Evolutionary conservation across 73 alveolate species (phyloP).

Genomic region (Paramecium pentaurelia): DNA sequence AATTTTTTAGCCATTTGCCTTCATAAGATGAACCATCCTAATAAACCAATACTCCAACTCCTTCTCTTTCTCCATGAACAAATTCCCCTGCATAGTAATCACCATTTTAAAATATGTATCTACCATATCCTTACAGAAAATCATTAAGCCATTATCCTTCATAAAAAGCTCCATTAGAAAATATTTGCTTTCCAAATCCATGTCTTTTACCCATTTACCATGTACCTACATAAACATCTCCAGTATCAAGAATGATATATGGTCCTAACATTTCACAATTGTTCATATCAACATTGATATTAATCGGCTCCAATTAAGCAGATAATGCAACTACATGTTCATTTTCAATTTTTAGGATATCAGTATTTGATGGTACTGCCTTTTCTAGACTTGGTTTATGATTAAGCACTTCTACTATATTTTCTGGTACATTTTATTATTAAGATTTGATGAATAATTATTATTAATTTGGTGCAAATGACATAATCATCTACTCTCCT

Average conservation of each 20-base stretch:
- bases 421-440: neutral
- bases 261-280: constrained; percentile 1
- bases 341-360: neutral
- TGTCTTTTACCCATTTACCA: constrained; percentile 54
- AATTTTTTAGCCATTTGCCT: neutral
- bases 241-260: neutral
- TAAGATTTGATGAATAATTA: neutral
- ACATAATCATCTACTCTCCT: constrained; percentile 18
- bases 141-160: constrained; percentile 64
- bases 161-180: constrained; percentile 64
- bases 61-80: constrained; percentile 65
- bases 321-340: neutral
- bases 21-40: constrained; percentile 50
- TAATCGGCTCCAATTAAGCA: neutral
- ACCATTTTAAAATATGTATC: constrained; percentile 1
- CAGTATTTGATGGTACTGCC: neutral
- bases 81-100: constrained; percentile 71
- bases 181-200: constrained; percentile 55
- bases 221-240: constrained; percentile 57
- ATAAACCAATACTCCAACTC: constrained; percentile 71
- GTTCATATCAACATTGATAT: neutral
- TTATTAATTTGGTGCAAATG: constrained; percentile 19
- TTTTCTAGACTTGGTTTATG: constrained; percentile 1
- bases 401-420: neutral
- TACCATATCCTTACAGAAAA: constrained; percentile 50